A percentile compares a stretch with the other conserved stretches of the same genome.
Evolutionary conservation across 169 alveolate genomes (phyloP).

Genomic region (Pseudocohnilembus persalinus): DNA sequence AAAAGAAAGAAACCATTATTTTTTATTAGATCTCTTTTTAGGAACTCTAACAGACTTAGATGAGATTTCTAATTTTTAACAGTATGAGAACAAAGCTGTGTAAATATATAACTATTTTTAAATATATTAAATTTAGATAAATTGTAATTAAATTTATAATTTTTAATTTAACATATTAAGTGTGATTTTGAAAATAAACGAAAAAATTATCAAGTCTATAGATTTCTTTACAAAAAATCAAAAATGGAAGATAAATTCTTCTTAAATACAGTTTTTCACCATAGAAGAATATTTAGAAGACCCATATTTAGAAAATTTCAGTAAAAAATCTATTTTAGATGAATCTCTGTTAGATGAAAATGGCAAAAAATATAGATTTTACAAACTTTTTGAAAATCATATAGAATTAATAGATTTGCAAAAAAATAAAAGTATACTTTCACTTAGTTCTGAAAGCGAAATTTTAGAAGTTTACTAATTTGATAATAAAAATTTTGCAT

Average conservation of each 20-base stretch:
- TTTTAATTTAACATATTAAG: no score
- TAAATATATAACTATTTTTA: no score
- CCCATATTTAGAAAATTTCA: not conserved
- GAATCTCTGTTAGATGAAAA: not conserved
- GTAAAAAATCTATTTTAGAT: not conserved
- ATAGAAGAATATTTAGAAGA: not conserved
- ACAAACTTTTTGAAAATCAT: not conserved
- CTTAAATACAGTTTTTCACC: not conserved
- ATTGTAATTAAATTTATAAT: no score
- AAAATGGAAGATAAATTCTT: not conserved
- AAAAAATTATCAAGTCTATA: not conserved
- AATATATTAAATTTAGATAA: no score
- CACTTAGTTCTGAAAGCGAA: not conserved
- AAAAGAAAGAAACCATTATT: not conserved
- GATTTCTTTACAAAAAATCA: not conserved
- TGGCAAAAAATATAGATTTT: not conserved
- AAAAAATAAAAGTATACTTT: not conserved
- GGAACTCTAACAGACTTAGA: not conserved
- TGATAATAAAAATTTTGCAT: no score
- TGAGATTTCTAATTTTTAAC: not conserved
- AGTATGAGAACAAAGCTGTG: not conserved
- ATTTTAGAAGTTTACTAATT: not conserved
- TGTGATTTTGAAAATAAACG: not conserved
- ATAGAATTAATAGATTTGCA: not conserved
- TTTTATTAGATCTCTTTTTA: not conserved